A percentile compares a stretch with the other conserved stretches of the same genome.
These are phyloP conservation scores for Tolypocladium cylindrosporum DNA, from an alignment of 2,329 filamentous ascomycete genomes.

Conservation along the genomic window DNA sequence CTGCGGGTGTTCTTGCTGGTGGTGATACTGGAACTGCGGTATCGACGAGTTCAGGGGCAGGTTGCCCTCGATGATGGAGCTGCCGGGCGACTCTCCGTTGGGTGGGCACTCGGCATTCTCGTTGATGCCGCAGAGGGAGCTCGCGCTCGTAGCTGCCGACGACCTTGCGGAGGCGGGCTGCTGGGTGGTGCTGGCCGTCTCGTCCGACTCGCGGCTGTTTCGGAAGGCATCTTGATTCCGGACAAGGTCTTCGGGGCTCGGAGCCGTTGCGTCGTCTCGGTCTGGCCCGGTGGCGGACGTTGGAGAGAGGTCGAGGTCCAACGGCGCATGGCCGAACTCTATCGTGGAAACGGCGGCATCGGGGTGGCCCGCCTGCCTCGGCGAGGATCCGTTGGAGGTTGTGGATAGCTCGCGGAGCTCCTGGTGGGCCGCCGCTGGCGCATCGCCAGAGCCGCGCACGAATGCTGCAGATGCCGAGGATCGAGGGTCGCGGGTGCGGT, in stretches of 20 bases:
- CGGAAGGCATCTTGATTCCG: constrained; percentile 28
- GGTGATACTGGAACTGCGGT: constrained; percentile 53
- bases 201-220: constrained; percentile 43
- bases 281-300: constrained; percentile 11
- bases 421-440: neutral
- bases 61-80: constrained; percentile 38
- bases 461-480: neutral
- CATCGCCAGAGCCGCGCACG: neutral
- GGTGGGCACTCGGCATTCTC: constrained; percentile 35
- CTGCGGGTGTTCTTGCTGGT: constrained; percentile 37
- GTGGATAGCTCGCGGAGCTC: neutral
- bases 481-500: neutral
- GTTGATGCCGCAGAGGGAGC: constrained; percentile 41
- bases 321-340: constrained; percentile 7
- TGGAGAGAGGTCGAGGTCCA: constrained; percentile 9
- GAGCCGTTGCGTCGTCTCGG: constrained; percentile 20
- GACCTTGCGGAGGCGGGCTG: constrained; percentile 39
- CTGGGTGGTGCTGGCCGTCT: constrained; percentile 37
- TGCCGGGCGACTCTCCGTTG: constrained; percentile 36
- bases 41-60: constrained; percentile 33
- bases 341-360: constrained; percentile 3
- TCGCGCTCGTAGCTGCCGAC: constrained; percentile 45
- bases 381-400: neutral
- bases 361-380: constrained; percentile 1
- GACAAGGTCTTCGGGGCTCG: constrained; percentile 19